phyloP scores from a whole-genome alignment of 495 filamentous ascomycete species.

The Platismatia glauca region DNA sequence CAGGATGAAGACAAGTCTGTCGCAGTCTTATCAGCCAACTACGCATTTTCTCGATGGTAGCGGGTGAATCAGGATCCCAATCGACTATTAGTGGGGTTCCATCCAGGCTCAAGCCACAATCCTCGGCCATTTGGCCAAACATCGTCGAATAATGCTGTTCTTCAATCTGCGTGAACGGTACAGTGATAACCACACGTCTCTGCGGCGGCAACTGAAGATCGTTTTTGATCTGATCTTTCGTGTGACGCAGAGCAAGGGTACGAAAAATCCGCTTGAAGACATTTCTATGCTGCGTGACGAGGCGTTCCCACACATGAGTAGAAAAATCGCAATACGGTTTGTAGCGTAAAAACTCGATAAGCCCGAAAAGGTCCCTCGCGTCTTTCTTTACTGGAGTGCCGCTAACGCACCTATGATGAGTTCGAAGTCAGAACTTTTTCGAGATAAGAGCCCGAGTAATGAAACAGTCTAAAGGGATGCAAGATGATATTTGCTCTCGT shows the following conservation, averaged over 20 bases:
- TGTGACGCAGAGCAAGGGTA: constrained; percentile 69
- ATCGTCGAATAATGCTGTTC: constrained; percentile 74
- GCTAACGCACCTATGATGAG: constrained; percentile 56
- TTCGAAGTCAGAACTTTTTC: not conserved
- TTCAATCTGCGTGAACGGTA: constrained; percentile 81
- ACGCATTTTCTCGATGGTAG: constrained; percentile 56
- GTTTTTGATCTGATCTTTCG: constrained; percentile 65
- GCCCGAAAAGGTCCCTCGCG: constrained; percentile 55
- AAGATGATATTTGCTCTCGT: not conserved
- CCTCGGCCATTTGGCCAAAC: constrained; percentile 62
- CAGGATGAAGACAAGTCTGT: constrained; percentile 79
- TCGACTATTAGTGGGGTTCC: constrained; percentile 51
- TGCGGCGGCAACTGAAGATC: constrained; percentile 64
- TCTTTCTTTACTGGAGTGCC: constrained; percentile 82
- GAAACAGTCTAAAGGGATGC: not conserved
- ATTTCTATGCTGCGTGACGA: constrained; percentile 49
- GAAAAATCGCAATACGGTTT: constrained; percentile 57
- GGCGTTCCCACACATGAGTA: constrained; percentile 53
- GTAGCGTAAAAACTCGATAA: constrained; percentile 72
- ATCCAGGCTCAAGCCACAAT: constrained; percentile 52
- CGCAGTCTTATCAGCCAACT: constrained; percentile 62
- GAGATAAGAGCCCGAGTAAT: not conserved
- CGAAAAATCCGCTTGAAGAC: constrained; percentile 59
- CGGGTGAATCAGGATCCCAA: constrained; percentile 54
- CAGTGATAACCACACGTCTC: constrained; percentile 74